Evolutionary conservation across 352 stramenopile genomes (phyloP).

Genomic region (Nothophytophthora sp.): DNA sequence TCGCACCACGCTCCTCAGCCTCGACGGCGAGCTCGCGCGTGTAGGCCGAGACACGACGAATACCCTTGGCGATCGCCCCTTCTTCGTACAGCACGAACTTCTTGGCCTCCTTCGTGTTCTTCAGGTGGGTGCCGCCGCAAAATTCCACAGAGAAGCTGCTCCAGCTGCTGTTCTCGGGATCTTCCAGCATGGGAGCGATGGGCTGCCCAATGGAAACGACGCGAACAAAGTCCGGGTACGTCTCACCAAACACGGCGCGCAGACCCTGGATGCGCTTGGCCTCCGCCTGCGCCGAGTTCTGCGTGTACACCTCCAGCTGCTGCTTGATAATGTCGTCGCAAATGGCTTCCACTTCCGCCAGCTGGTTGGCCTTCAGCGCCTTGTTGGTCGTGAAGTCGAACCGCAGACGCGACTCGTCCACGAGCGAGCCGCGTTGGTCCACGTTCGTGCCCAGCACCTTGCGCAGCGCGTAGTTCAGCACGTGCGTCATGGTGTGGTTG

Average conservation of each 20-base stretch:
- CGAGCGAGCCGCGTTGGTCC: constrained; percentile 97
- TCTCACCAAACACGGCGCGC: constrained; percentile 98
- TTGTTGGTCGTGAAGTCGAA: constrained; percentile 99
- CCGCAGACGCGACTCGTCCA: constrained; percentile 96
- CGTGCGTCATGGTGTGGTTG: constrained; percentile 99
- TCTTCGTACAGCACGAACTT: constrained; percentile 98
- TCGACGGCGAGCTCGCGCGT: constrained; percentile 89
- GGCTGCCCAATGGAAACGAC: constrained; percentile 95
- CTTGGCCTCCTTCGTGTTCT: constrained; percentile 95
- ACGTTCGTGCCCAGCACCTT: constrained; percentile 94
- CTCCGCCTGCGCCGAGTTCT: constrained; percentile 93
- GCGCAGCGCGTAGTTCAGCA: constrained; percentile 98
- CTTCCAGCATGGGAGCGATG: constrained; percentile 72
- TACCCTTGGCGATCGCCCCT: constrained; percentile 96
- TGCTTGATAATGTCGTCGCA: constrained; percentile 90
- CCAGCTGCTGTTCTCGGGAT: constrained; percentile 90
- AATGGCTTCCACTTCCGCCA: constrained; percentile 86
- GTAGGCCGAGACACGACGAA: constrained; percentile 95
- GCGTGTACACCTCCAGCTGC: constrained; percentile 89
- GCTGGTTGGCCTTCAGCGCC: constrained; percentile 92
- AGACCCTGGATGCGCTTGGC: constrained; percentile 96
- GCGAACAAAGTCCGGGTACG: constrained; percentile 98
- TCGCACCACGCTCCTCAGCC: constrained; percentile 83
- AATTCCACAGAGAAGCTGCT: constrained; percentile 97
- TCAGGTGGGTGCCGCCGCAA: constrained; percentile 98